Conservation (phyloP, 1,284 basidiomycete genomes). For the Phlebopus sp. region DNA sequence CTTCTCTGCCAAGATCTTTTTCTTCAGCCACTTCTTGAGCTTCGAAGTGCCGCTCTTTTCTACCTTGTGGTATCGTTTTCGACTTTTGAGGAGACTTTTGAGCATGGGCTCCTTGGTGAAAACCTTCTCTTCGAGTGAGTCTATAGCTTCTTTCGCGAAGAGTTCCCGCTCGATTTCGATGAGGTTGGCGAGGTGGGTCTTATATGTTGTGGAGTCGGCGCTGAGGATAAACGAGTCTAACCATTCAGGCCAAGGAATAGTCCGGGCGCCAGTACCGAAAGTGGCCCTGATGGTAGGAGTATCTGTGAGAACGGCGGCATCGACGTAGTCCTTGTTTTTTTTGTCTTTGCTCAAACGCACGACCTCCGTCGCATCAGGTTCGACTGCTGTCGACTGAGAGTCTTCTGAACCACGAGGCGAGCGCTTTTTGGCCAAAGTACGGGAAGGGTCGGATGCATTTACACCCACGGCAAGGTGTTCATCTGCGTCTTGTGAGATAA, state of each 20-base stretch:
- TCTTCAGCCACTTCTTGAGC: constrained; percentile 62
- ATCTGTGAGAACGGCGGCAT: constrained; percentile 26
- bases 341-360: constrained; percentile 19
- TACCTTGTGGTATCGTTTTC: constrained; percentile 36
- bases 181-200: constrained; percentile 34
- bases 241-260: constrained; percentile 40
- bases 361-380: constrained; percentile 9
- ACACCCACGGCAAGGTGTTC: constrained; percentile 31
- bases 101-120: constrained; percentile 34
- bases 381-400: constrained; percentile 50
- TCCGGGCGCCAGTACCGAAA: constrained; percentile 23
- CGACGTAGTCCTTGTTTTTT: constrained; percentile 17
- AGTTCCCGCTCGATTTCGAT: constrained; percentile 39
- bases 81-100: constrained; percentile 37
- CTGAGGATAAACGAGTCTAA: constrained; percentile 33
- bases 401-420: constrained; percentile 51
- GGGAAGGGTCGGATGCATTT: constrained; percentile 31
- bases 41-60: constrained; percentile 41
- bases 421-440: constrained; percentile 29
- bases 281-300: constrained; percentile 20
- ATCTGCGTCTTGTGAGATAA: constrained; percentile 43
- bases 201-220: constrained; percentile 35
- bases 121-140: constrained; percentile 30
- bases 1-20: constrained; percentile 45
- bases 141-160: constrained; percentile 25